Base-by-base conservation (phyloP, 2,329 filamentous ascomycete genomes). In the Podosphaera xanthii region DNA sequence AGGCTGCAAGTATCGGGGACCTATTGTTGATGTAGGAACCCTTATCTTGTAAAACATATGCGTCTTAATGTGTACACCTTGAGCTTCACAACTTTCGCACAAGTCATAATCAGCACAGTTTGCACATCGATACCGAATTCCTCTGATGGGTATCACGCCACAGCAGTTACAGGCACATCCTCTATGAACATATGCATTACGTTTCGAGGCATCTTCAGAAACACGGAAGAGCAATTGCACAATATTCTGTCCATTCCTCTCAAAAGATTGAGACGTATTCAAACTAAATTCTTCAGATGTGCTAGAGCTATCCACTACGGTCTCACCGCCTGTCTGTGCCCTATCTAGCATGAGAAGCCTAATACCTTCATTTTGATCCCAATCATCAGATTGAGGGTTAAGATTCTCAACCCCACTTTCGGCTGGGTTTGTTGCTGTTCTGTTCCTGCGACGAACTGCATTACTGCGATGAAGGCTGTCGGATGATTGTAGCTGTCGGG, bases 1-100 rank as follows among this genome's bases (percentile, higher is more conserved):
- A 5, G 86, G 83, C 65, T 88, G 84, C 67, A 84, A 85, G 69
- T 91, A 84, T 58, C 87, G 81, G 1, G 86, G 83, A 2, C 86
- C 86, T 60, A 95, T 82, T 36, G 88, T 86, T 0, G 90, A 88
- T 0, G 89, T 86, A 0, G 92, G 92, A 9, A 97, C 84, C 59
- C 84, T 84, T 67, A 98, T 86, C 71, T 97, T 97, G 76, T 94
- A 94, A 72, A 98, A 97, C 53, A 97, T 80, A 71, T 98, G 92
- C 1, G 89, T 95, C 70, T 91, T 94, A 68, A 95, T 91, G 60
- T 69, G 68, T 1, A 83, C 72, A 31, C 80, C 80, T 65, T 83
- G 80, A 4, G 86, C 80, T 72, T 98, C 91, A 72, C 92, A 98
- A 6, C 83, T 83, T 68, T 96, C 89, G 73, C 92, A 98, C 1